These are phyloP conservation scores for Pestalotiopsis sp. DNA, from an alignment of 2,329 filamentous ascomycete species.

Conservation along the genomic window DNA sequence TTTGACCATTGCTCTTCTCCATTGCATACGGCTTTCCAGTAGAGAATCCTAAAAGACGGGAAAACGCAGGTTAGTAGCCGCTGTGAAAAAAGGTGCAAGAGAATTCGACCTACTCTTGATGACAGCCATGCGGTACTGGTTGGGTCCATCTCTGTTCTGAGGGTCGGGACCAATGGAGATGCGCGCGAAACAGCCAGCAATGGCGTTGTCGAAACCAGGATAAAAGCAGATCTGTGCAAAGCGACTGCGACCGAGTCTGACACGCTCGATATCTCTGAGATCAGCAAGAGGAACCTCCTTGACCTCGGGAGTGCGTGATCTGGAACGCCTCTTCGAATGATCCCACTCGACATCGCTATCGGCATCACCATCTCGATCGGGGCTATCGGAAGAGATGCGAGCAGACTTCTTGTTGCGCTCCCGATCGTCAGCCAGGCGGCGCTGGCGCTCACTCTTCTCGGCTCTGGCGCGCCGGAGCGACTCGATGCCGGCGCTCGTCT, in stretches of 20 bases:
- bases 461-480: constrained; percentile 62
- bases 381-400: constrained; percentile 39
- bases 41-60: constrained; percentile 62
- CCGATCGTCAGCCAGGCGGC: constrained; percentile 64
- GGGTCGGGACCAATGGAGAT: constrained; percentile 79
- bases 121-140: constrained; percentile 83
- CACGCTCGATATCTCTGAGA: constrained; percentile 80
- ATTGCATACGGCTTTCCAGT: constrained; percentile 84
- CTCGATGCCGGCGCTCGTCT: constrained; percentile 75
- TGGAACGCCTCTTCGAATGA: constrained; percentile 46
- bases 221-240: constrained; percentile 94
- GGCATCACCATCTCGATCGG: constrained; percentile 61
- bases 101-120: constrained; percentile 70
- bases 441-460: constrained; percentile 66
- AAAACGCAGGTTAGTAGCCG: constrained; percentile 22
- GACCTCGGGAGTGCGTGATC: constrained; percentile 54
- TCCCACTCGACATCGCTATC: constrained; percentile 84
- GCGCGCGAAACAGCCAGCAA: constrained; percentile 83
- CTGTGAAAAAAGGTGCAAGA: neutral
- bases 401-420: constrained; percentile 56
- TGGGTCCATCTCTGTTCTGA: constrained; percentile 56
- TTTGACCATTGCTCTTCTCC: constrained; percentile 71
- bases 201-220: constrained; percentile 81
- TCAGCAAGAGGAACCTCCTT: constrained; percentile 72
- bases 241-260: constrained; percentile 80